phyloP scores from a whole-genome alignment of 2,329 filamentous ascomycete genomes.

The Laburnicola sp. region DNA sequence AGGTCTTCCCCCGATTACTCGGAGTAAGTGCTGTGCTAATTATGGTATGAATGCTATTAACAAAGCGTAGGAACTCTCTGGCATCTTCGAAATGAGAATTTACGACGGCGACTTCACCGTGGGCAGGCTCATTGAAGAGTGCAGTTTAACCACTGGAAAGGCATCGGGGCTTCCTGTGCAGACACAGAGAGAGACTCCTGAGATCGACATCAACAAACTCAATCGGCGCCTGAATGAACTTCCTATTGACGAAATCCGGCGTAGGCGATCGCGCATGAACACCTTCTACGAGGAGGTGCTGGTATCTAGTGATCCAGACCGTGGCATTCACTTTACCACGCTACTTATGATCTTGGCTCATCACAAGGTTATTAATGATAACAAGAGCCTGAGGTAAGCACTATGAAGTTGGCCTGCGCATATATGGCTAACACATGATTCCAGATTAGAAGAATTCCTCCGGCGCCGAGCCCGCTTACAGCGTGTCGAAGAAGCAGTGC shows the following conservation, averaged over 20 bases:
- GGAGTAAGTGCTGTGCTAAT: constrained; percentile 58
- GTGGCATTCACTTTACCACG: constrained; percentile 87
- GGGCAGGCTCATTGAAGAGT: constrained; percentile 81
- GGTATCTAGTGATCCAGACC: constrained; percentile 85
- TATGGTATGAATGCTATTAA: constrained; percentile 10
- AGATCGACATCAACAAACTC: constrained; percentile 73
- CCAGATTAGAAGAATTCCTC: constrained; percentile 87
- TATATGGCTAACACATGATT: constrained; percentile 17
- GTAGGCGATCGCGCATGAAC: constrained; percentile 78
- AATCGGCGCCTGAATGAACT: constrained; percentile 73
- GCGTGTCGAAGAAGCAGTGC: constrained; percentile 91
- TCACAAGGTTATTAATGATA: constrained; percentile 98
- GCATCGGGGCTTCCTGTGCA: constrained; percentile 53
- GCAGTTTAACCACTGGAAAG: constrained; percentile 62
- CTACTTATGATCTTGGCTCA: constrained; percentile 95
- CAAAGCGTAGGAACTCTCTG: constrained; percentile 70
- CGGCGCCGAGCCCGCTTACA: constrained; percentile 87
- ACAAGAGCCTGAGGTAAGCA: constrained; percentile 79
- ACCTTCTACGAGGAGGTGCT: constrained; percentile 97
- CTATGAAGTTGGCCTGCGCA: not conserved
- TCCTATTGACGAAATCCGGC: constrained; percentile 73
- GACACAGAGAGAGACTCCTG: constrained; percentile 42
- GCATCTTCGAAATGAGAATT: constrained; percentile 95
- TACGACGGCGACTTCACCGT: constrained; percentile 92
- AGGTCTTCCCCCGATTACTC: constrained; percentile 83